Base-by-base conservation (phyloP, 352 stramenopile species). In the Aphanomyces euteiches region DNA sequence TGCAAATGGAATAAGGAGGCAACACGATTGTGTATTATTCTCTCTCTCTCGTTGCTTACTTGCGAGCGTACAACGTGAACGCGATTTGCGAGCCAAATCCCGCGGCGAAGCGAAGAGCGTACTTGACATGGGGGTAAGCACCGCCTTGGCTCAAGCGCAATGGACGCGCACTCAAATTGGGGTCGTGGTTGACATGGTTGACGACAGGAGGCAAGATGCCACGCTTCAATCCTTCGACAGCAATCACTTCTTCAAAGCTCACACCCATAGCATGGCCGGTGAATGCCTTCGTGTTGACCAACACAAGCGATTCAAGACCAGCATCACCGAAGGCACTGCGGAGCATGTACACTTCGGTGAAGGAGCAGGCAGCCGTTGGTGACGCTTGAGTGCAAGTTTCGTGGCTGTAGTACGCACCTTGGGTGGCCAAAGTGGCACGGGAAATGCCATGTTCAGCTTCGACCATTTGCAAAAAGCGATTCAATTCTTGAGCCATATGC, bases 351-450 rank as follows among this genome's bases (percentile, higher is more conserved):
- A 92, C 78, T 82, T 99, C 96, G 66, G 98, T 97, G 68, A 90
- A 95, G n/a, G 95, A 89, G 80, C 96, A 99, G 66, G 90, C 98
- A 8, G 83, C 84, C 48, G 79, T 94, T 38, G 87, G 79, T 3
- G 93, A 97, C 19, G 95, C 92, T 81, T 99, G 97, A 34, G 95
- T 99, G 68, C 90, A 95, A 21, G 96, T 98, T 77, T 99, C 96
- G 74, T 99, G 96, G 57, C 90, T 98, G 79, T 98, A 98, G 78
- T 98, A 99, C 21, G 98, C 92, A 72, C 96, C 96, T 67, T 98
- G 80, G 8, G 73, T 78, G 3, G 93, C 95, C 64, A 99, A 93
- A 60, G 97, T 82, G 45, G 84, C 77, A 48, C 95, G 91, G 36
- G 87, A 90, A 56, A 99, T 97, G 59, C 90, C 90, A 71, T 97